phyloP scores from a whole-genome alignment of 2,329 filamentous ascomycete genomes.

The Ilyonectria destructans region DNA sequence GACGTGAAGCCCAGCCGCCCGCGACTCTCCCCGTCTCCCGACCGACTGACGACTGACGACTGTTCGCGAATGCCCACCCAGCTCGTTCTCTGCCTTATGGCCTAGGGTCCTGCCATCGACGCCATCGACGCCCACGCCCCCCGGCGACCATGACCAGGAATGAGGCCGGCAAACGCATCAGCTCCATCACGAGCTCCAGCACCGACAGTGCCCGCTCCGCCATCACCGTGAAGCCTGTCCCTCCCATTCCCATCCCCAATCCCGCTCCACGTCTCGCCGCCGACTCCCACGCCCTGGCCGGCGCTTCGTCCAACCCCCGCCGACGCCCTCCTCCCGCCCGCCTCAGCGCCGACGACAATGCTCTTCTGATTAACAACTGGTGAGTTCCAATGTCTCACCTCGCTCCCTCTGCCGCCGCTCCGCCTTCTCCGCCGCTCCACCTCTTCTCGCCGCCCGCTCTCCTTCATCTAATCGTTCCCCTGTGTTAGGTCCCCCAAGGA shows the following conservation, averaged over 20 bases:
- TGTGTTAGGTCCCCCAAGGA: conserved; percentile 53
- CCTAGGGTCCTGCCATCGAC: conserved; percentile 51
- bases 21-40: conserved; percentile 35
- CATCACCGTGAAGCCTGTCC: conserved; percentile 73
- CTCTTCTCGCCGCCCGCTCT: conserved; percentile 19
- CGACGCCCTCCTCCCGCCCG: conserved; percentile 39
- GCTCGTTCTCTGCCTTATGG: conserved; percentile 49
- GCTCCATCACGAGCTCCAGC: conserved; percentile 61
- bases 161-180: conserved; percentile 75
- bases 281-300: conserved; percentile 36
- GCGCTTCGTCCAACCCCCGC: conserved; percentile 40
- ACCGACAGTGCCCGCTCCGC: conserved; percentile 78
- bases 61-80: conserved; percentile 41
- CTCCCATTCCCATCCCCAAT: conserved; percentile 34
- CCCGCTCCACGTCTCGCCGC: conserved; percentile 33
- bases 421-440: conserved; percentile 35
- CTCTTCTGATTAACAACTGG: conserved; percentile 47
- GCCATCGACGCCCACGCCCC: conserved; percentile 48
- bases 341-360: conserved; percentile 46
- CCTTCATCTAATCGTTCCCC: conserved; percentile 41
- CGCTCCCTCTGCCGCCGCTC: conserved; percentile 38
- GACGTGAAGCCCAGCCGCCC: conserved; percentile 51
- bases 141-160: conserved; percentile 77
- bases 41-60: conserved; percentile 16
- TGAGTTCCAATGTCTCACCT: conserved; percentile 39